Evolutionary conservation across 495 filamentous ascomycete species (phyloP), one percentile per base, ranked within the genome.

Genomic region (Penicillium canariense): DNA sequence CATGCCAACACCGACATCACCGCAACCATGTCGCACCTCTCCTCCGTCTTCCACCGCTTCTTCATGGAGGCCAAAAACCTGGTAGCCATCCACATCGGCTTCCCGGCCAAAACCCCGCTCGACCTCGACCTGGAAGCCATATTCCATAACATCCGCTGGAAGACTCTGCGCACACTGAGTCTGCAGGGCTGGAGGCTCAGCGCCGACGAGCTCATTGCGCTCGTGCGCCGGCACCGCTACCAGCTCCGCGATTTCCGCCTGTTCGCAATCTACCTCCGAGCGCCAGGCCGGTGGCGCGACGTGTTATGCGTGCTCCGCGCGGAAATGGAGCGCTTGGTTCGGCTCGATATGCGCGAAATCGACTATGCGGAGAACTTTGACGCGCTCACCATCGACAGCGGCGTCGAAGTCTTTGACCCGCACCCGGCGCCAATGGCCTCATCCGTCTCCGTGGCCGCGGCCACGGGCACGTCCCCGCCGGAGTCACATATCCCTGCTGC

Each of bases 41-140:
- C 85, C 0, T 58, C 45, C 8, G 69, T 81, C 35, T 87, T 86
- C 55, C 71, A 70, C 46, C 74, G 68, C 10, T 77, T 87, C 28
- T 86, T 88, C 54, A 56, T 59, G 5, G 77, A 81, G 15, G 84
- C 86, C 2, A 75, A 69, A 39, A 82, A 83, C 38, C 77, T 90
- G 44, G 75, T 81, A 50, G 73, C 81, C n/a, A 74, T 90, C 26
- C 84, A 88, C 54, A 74, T 90, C 15, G 84, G 85, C 5, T 89
- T 88, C 54, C 81, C 80, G 4, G 71, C 77, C 18, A 74, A 79
- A 36, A 55, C 70, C 5, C 85, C 87, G 4, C 62, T 90, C 2
- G 73, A 75, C 48, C 62, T 87, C 14, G 63, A 68, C 23, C 75
- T 87, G 0, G 82, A 87, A 43, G 68, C 75, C 0, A 69, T 90